Percentiles rank a stretch among this genome's conserved stretches.
Evolutionary conservation across 345 rosid genomes (phyloP).

Genomic region (Gossypium longicalyx): DNA sequence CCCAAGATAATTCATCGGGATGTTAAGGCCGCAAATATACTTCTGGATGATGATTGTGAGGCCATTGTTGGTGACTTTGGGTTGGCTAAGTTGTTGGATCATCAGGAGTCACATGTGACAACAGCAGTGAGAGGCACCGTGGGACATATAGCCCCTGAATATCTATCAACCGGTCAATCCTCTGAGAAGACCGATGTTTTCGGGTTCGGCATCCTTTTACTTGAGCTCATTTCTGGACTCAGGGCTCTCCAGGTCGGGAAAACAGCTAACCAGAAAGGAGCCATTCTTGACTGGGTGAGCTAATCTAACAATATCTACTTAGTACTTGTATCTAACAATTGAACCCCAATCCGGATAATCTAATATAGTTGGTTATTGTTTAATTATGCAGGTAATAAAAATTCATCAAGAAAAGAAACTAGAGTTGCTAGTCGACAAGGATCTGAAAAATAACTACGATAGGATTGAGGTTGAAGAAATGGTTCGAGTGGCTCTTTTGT

Average conservation of each 20-base stretch:
- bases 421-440: slow-evolving; percentile 82
- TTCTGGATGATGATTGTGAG: slow-evolving; percentile 81
- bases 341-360: no score
- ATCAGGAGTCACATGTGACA: slow-evolving; percentile 83
- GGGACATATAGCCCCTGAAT: slow-evolving; percentile 98
- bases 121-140: slow-evolving; percentile 97
- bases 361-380: background rate
- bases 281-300: slow-evolving; percentile 91
- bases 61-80: slow-evolving; percentile 98
- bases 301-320: slow-evolving; percentile 2
- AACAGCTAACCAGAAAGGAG: slow-evolving; percentile 84
- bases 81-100: slow-evolving; percentile 87
- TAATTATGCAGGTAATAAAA: slow-evolving; percentile 60
- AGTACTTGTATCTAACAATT: background rate
- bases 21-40: slow-evolving; percentile 94
- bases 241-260: slow-evolving; percentile 89
- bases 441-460: slow-evolving; percentile 62
- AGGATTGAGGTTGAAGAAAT: slow-evolving; percentile 76
- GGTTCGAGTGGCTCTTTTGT: slow-evolving; percentile 80
- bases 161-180: slow-evolving; percentile 93
- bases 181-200: slow-evolving; percentile 98
- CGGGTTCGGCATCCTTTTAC: slow-evolving; percentile 88
- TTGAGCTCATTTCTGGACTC: slow-evolving; percentile 76
- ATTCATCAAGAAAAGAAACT: slow-evolving; percentile 87
- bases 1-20: slow-evolving; percentile 98